Conservation (phyloP, 2,329 filamentous ascomycete species). For the Colletotrichum gigasporum region DNA sequence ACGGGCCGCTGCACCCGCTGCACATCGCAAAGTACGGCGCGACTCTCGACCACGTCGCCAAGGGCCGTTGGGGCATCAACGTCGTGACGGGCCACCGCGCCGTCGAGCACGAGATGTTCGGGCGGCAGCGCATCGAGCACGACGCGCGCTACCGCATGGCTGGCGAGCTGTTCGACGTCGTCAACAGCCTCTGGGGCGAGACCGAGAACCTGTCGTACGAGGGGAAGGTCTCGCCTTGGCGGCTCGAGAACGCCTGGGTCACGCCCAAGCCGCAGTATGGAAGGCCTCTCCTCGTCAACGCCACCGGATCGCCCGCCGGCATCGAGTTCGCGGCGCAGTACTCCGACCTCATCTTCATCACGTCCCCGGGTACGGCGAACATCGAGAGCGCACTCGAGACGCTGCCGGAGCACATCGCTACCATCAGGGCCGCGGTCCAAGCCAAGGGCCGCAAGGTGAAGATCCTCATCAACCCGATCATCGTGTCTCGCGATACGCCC, state of each 20-base stretch:
- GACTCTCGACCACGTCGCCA: background rate
- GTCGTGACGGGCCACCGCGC: background rate
- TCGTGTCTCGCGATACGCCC: background rate
- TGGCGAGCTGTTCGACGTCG: constrained; percentile 69
- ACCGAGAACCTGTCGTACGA: constrained; percentile 74
- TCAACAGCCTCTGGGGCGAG: constrained; percentile 84
- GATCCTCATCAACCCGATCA: constrained; percentile 16
- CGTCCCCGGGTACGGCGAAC: constrained; percentile 1
- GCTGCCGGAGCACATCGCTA: background rate
- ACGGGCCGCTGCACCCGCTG: constrained; percentile 6
- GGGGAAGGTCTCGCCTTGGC: background rate
- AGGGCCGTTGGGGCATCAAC: constrained; percentile 7
- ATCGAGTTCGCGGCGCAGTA: constrained; percentile 13
- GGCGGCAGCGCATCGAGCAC: constrained; percentile 1
- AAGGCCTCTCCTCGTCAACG: background rate
- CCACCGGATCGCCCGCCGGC: constrained; percentile 2
- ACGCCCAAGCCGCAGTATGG: constrained; percentile 2
- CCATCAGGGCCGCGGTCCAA: background rate
- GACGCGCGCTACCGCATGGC: constrained; percentile 1
- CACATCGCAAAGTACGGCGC: constrained; percentile 16
- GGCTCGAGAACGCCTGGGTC: constrained; percentile 7
- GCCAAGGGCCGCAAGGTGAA: background rate
- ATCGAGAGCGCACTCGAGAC: constrained; percentile 14
- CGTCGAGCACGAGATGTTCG: constrained; percentile 11
- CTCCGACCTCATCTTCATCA: constrained; percentile 11